A percentile compares a stretch with the other conserved stretches of the same genome.
Conservation (phyloP, 2,329 filamentous ascomycete species). For the Phialocephala sp. region DNA sequence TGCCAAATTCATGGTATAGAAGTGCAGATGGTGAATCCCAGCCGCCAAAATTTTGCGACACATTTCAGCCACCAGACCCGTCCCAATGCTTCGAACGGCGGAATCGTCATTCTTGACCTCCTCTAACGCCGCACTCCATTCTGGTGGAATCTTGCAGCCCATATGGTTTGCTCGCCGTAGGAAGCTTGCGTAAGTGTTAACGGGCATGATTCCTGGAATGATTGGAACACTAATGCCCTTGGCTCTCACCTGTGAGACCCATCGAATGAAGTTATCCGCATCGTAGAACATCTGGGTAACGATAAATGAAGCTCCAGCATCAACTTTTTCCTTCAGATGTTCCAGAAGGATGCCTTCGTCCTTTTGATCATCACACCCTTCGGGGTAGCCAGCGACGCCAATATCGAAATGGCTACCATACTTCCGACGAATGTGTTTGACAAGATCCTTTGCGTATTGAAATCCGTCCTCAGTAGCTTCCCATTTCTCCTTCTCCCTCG, state of each 20-base stretch:
- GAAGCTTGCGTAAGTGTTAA: conserved; percentile 94
- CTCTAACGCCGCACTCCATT: conserved; percentile 83
- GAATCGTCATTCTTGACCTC: conserved; percentile 97
- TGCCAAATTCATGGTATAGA: conserved; percentile 99
- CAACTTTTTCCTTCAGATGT: conserved; percentile 96
- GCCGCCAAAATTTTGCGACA: conserved; percentile 83
- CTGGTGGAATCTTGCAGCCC: conserved; percentile 79
- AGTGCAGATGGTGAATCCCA: conserved; percentile 86
- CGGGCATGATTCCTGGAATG: conserved; percentile 88
- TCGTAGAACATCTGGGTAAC: conserved; percentile 99
- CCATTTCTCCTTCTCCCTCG: conserved; percentile 93
- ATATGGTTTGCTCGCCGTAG: conserved; percentile 90
- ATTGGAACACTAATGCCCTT: conserved; percentile 85
- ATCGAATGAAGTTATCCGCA: conserved; percentile 89
- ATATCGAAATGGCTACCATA: conserved; percentile 96
- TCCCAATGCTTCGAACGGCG: conserved; percentile 88
- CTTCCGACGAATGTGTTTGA: conserved; percentile 72
- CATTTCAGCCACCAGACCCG: conserved; percentile 85
- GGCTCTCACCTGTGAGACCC: conserved; percentile 85
- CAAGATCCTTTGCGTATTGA: conserved; percentile 89
- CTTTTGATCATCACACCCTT: conserved; percentile 92
- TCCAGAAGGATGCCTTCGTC: conserved; percentile 85
- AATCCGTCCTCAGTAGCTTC: conserved; percentile 86
- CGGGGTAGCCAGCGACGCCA: conserved; percentile 94
- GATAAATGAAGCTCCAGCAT: conserved; percentile 90